phyloP scores from a whole-genome alignment of 83 land plant genomes.

The Thuja plicata region DNA sequence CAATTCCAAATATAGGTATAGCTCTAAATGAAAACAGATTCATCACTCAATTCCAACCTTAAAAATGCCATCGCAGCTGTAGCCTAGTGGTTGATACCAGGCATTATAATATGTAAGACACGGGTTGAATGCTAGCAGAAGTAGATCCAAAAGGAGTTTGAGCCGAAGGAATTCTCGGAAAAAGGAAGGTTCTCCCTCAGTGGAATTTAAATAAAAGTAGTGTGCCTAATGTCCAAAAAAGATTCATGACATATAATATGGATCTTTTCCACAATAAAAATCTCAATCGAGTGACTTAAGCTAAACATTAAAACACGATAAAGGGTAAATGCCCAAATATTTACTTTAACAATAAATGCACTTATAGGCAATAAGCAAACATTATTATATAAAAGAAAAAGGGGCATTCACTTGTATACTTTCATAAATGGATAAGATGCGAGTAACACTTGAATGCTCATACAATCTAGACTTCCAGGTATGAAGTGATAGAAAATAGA shows the following conservation, averaged over 20 bases:
- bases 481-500: conserved; percentile 1
- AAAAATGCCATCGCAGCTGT: neutral
- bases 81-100: neutral
- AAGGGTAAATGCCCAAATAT: neutral
- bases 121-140: neutral
- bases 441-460: neutral
- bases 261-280: neutral
- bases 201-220: neutral
- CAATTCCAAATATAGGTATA: neutral
- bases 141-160: neutral
- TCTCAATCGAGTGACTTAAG: no score
- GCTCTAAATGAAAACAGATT: neutral
- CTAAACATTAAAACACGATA: neutral
- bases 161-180: neutral
- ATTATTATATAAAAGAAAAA: neutral
- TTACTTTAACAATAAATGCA: neutral
- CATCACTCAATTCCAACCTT: neutral
- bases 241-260: neutral
- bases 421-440: no score
- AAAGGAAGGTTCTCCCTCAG: neutral
- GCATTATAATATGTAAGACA: neutral
- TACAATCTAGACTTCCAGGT: neutral
- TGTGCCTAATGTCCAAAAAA: neutral
- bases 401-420: neutral
- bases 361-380: neutral